Base-by-base conservation (phyloP, 164 flowering plant genomes). In the Magnolia officinalis region DNA sequence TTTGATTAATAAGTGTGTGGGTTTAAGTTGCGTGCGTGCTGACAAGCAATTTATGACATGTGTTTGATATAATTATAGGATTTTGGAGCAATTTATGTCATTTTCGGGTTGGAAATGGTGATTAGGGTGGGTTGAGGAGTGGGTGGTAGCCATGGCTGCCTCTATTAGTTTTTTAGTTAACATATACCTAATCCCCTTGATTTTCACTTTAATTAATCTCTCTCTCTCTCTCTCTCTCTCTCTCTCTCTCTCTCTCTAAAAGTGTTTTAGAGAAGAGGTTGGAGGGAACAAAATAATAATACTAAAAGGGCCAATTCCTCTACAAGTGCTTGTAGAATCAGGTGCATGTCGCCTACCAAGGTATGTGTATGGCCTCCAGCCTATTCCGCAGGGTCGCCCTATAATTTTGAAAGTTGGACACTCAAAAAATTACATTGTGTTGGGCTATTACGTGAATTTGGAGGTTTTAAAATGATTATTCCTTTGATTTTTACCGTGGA, bases 121-220 rank as follows among this genome's bases (percentile, higher is more conserved):
- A 72, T 19, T 74, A 59, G 14, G 77, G 79, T 77, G 79, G 79
- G 74, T 75, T 45, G 70, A 81, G 80, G 82, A 80, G 81, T 80
- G 72, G 81, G 49, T 81, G 67, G 68, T 31, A 72, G 61, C 78
- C 73, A 63, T 72, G 63, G 77, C 72, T 77, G 11, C n/a, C 24
- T 73, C 9, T 68, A 67, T 50, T 81, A 75, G 67, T 75, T 79
- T 77, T 77, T 26, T 72, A 23, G 79, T 70, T 77, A 18, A 23
- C 74, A 78, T 78, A 21, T 65, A 84, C 84, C 84, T 81, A 80
- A 79, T 78, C 82, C 78, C 67, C 55, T 71, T 67, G 8, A 61
- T 72, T 75, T 72, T 16, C 5, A n/a, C 19, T 72, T 73, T 73
- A 7, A 63, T 45, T 70, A 65, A 50, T 71, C 26, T 63, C 50